Base-by-base conservation (phyloP, 2,329 filamentous ascomycete genomes). In the Alternaria gaisen region DNA sequence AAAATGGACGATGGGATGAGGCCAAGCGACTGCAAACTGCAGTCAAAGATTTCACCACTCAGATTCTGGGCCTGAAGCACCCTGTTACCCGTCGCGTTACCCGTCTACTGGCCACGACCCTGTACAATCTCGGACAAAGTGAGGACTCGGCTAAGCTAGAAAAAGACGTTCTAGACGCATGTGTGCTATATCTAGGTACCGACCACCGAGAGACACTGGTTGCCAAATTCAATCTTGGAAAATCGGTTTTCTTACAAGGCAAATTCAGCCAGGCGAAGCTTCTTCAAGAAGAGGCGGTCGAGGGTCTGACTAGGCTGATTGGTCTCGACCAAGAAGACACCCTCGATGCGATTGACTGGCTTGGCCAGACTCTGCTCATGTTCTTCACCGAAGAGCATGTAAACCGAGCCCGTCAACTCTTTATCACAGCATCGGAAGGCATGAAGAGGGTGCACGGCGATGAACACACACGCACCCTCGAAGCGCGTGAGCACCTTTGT, bases 71-170 rank as follows among this genome's bases (percentile, higher is more conserved):
- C 9, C 16, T 56, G 18, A 58, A 72, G 18, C 58, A 77, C 52
- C 46, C 42, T 2, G 46, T 8, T 2, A 65, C 73, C 10, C 69
- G 70, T 14, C 53, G 50, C 1, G 70, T 74, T 11, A 63, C 57
- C n/a, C 56, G 68, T 8, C 40, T 65, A 14, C 61, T 77, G 9
- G 58, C 72, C 16, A 47, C 20, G 7, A 75, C 75, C 3, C 61
- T 65, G 6, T 67, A 46, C 43, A 50, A 53, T n/a, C 51, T 67
- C 7, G 64, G 63, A n/a, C 64, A 66, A 2, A 38, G 41, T 2
- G 69, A 73, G 34, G 65, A 75, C 51, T 72, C 75, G 18, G 66
- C 64, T 18, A 55, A 55, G 14, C 47, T 77, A 14, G 66, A 70
- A 47, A 26, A 65, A 22, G 50, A 70, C 41, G 69, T 70, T 11